These are phyloP conservation scores for Boletellus ananas DNA, from an alignment of 768 basidiomycete genomes.

Conservation along the genomic window DNA sequence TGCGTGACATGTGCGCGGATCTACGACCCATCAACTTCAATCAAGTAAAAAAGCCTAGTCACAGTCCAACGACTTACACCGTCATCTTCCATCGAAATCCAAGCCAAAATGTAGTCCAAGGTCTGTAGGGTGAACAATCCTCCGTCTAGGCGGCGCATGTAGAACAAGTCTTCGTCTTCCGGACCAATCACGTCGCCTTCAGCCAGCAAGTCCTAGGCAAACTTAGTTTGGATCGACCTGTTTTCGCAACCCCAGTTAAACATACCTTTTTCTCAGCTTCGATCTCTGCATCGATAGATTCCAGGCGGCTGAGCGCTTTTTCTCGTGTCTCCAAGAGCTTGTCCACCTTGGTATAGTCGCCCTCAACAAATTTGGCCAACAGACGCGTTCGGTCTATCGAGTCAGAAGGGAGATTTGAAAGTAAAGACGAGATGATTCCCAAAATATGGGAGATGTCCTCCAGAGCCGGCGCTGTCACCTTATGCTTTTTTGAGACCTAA, in stretches of 20 bases:
- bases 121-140: constrained; percentile 89
- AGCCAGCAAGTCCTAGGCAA: constrained; percentile 46
- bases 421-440: constrained; percentile 82
- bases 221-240: background rate
- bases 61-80: constrained; percentile 55
- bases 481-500: constrained; percentile 63
- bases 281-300: constrained; percentile 61
- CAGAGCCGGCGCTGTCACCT: constrained; percentile 49
- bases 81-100: constrained; percentile 97
- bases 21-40: constrained; percentile 38
- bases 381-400: constrained; percentile 76
- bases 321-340: constrained; percentile 88
- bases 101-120: constrained; percentile 90
- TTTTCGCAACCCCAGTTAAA: background rate
- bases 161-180: constrained; percentile 73
- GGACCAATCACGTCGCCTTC: constrained; percentile 54
- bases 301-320: constrained; percentile 57
- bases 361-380: constrained; percentile 91
- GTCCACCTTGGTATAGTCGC: constrained; percentile 90
- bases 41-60: background rate
- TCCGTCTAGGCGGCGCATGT: constrained; percentile 81
- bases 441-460: constrained; percentile 88
- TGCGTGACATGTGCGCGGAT: constrained; percentile 70
- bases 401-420: constrained; percentile 84
- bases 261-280: constrained; percentile 62